Base-by-base conservation (phyloP, 2,329 filamentous ascomycete genomes). In the Talaromyces piceae region DNA sequence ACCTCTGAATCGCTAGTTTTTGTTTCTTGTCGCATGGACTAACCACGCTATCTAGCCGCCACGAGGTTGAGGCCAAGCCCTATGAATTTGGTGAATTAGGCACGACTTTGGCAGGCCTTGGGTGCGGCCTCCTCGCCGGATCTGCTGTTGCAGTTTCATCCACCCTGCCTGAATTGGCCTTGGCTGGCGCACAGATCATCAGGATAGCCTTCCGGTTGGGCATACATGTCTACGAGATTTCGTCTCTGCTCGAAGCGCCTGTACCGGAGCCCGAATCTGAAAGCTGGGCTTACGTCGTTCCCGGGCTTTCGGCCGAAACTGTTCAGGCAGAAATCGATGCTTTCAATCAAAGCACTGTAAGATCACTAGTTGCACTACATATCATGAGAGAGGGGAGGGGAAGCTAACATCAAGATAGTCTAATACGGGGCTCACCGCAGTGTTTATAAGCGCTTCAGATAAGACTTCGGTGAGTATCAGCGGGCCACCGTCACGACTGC, bases 201-300 rank as follows among this genome's bases (percentile, higher is more conserved):
- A 64, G 73, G 0, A 28, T 69, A 1, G 72, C 77, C 1, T 78
- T 79, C 52, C 66, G 75, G 1, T 61, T 78, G 3, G 75, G 75
- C 1, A 58, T 77, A 2, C 58, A 67, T 3, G 74, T 78, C 0
- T 55, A 67, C 13, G 58, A 62, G 2, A 62, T 76, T 1, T 76
- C 74, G 0, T 56, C 67, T 30, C 66, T 69, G n/a, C 54, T 78
- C 13, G 61, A 77, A 54, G 51, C 69, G 9, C 23, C 41, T 16
- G 22, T 27, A 7, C 22, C 45, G 5, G 28, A 27, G 3, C 18
- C 26, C 20, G 37, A n/a, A 11, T 16, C 30, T 11, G 53, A 63
- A 13, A 58, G 51, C 22, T 66, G 62, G 62, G 58, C 64, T 0
- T 61, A 59, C n/a, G 60, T 66, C 16, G 37, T 67, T 1, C 46